A percentile compares a stretch with the other conserved stretches of the same genome.
phyloP scores from a whole-genome alignment of 2,329 filamentous ascomycete species.

The Trichoderma sp. region DNA sequence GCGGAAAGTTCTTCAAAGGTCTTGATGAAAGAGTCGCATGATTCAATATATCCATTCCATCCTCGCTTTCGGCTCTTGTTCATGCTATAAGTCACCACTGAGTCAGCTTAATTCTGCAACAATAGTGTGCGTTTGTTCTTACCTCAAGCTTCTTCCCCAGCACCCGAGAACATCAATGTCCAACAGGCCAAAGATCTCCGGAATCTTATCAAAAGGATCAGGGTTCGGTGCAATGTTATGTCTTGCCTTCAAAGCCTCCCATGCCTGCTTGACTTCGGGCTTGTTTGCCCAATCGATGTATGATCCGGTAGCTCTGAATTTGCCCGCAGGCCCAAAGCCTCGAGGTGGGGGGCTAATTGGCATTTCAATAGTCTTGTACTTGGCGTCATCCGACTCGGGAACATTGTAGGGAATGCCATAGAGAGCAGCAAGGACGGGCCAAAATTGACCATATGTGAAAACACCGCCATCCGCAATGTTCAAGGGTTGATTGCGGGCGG shows the following conservation, averaged over 20 bases:
- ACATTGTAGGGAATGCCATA: not conserved
- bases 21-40: not conserved
- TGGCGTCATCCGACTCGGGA: not conserved
- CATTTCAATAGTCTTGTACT: not conserved
- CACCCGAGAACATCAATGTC: not conserved
- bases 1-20: not conserved
- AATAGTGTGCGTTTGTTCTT: not conserved
- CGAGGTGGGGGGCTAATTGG: not conserved
- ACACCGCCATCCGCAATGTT: slow-evolving; percentile 4
- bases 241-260: not conserved
- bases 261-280: slow-evolving; percentile 1
- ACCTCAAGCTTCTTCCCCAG: not conserved
- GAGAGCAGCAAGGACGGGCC: slow-evolving; percentile 14
- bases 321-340: slow-evolving; percentile 7
- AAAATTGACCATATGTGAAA: slow-evolving; percentile 11
- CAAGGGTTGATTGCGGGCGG: not conserved
- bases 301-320: not conserved
- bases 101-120: not conserved
- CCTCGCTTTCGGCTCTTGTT: slow-evolving; percentile 9
- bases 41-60: slow-evolving; percentile 11
- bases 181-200: not conserved
- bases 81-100: not conserved
- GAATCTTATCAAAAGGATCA: not conserved
- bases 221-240: not conserved
- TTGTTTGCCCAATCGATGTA: slow-evolving; percentile 9